Percentiles rank a stretch among this genome's conserved stretches.
Conservation (phyloP, 768 basidiomycete species). For the Ramaria sp. region DNA sequence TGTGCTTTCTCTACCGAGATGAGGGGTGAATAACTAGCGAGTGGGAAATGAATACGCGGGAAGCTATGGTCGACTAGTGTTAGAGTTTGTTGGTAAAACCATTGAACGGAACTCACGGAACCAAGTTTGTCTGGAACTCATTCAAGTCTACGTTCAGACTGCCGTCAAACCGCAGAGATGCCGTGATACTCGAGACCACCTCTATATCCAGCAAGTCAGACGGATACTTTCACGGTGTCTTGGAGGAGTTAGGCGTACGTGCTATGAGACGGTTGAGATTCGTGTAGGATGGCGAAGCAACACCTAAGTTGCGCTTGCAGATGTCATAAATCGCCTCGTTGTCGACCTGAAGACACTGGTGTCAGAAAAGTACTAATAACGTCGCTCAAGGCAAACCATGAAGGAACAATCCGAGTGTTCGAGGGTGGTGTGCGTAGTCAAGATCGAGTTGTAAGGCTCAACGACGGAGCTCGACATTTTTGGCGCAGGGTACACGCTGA, state of each 20-base stretch:
- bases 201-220: constrained; percentile 41
- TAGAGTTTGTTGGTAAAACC: background rate
- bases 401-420: constrained; percentile 99
- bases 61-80: constrained; percentile 23
- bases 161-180: constrained; percentile 49
- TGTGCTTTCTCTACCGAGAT: constrained; percentile 52
- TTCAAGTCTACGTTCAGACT: constrained; percentile 53
- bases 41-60: constrained; percentile 60
- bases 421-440: constrained; percentile 96
- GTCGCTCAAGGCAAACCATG: constrained; percentile 49
- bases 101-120: constrained; percentile 28
- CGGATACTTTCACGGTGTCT: constrained; percentile 11
- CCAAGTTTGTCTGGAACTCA: constrained; percentile 65
- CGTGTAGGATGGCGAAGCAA: constrained; percentile 47
- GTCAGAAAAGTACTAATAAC: background rate
- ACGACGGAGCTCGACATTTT: constrained; percentile 91
- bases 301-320: constrained; percentile 45
- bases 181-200: constrained; percentile 38
- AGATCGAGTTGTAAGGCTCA: constrained; percentile 94
- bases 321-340: constrained; percentile 75
- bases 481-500: constrained; percentile 93
- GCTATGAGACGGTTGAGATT: constrained; percentile 60
- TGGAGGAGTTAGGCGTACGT: constrained; percentile 14
- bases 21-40: constrained; percentile 57
- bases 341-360: constrained; percentile 39